Base-by-base conservation (phyloP, 306 rosid genomes). In the Acacia confusa region DNA sequence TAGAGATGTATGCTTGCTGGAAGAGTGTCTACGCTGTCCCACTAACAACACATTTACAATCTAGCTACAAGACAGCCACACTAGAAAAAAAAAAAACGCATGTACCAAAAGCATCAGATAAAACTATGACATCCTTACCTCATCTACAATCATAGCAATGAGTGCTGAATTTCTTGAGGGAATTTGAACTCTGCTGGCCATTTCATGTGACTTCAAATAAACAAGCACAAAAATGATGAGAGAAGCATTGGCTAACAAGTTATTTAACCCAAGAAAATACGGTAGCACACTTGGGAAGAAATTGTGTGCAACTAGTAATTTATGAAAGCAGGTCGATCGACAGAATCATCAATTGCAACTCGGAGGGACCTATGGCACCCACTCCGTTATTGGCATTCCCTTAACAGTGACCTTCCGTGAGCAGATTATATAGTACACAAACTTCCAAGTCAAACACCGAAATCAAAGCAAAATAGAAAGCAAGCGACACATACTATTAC, bases 121-220 rank as follows among this genome's bases (percentile, higher is more conserved):
- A 4, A 14, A 44, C 6, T 11, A 16, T 24, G 36, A 11, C 34
- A 61, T 28, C 47, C 72, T 30, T 70, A 91, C 92, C 92, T 91
- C 95, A 78, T 91, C 95, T 25, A 90, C 95, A 82, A 91, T 91
- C 95, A 91, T 89, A 19, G 92, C 87, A 77, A 89, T 91, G 67
- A 89, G 92, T 0, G 92, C 90, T 5, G 95, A 87, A 74, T 63
- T 91, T 40, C 60, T 84, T 9, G 83, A 81, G 4, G 89, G 88
- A 67, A 86, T 81, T 66, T 32, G 74, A 79, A 79, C 80, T 83
- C 85, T 86, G 48, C 85, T 88, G 2, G 95, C 95, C 95, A 91
- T 91, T 82, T 69, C 43, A 12, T 75, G 22, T 7, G 14, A 24
- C 76, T 71, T 72, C n/a, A 45, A 45, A 27, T 12, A 70, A 43